phyloP scores from a whole-genome alignment of 805 yeast species.

The Starmerella khaoyaiensis region DNA sequence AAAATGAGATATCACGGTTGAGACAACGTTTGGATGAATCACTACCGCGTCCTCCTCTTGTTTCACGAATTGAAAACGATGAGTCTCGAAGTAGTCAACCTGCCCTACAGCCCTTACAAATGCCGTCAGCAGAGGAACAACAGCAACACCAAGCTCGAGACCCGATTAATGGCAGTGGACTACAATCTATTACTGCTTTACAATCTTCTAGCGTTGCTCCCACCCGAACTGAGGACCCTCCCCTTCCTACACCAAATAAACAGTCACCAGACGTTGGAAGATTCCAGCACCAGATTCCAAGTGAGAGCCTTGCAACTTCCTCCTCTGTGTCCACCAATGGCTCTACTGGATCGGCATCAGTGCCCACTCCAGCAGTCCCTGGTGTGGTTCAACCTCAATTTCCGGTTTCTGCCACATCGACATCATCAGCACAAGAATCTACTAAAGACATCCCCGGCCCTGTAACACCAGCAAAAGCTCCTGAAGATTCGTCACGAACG shows the following conservation, averaged over 20 bases:
- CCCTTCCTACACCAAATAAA: no score
- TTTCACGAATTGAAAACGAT: constrained; percentile 3
- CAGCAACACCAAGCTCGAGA: constrained; percentile 1
- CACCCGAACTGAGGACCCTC: no score
- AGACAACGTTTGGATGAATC: constrained; percentile 62
- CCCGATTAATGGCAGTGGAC: no score
- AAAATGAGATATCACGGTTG: constrained; percentile 76
- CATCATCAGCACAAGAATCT: not conserved
- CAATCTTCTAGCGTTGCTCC: no score
- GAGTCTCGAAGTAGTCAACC: constrained; percentile 1
- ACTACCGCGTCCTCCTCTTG: constrained; percentile 15
- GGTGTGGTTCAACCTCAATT: constrained; percentile 4
- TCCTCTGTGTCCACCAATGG: no score
- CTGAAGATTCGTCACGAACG: not conserved
- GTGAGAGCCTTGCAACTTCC: no score
- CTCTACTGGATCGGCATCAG: not conserved
- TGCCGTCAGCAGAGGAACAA: constrained; percentile 1
- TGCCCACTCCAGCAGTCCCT: constrained; percentile 2
- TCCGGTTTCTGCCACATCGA: constrained; percentile 21
- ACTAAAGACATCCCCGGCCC: not conserved
- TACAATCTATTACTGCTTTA: no score
- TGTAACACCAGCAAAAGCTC: not conserved
- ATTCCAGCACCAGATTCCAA: no score
- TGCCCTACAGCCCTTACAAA: constrained; percentile 5
- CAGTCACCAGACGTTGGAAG: no score